Evolutionary conservation across 2,329 filamentous ascomycete species (phyloP).

Genomic region (Trichoderma sp.): DNA sequence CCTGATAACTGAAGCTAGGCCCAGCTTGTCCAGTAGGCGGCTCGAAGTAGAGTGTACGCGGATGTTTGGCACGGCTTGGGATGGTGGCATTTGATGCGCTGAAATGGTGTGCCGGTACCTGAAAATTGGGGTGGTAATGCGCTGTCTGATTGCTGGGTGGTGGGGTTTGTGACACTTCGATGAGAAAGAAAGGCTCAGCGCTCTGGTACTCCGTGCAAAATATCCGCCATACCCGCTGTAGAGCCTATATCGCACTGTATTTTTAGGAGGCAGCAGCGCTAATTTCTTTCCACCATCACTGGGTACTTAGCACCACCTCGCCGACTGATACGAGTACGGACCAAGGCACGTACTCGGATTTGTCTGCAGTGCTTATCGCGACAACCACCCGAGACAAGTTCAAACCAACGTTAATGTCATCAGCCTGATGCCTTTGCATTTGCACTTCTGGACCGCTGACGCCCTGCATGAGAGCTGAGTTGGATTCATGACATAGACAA

Average conservation of each 20-base stretch:
- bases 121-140: background rate
- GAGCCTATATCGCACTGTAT: background rate
- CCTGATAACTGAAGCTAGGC: background rate
- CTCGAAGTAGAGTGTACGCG: background rate
- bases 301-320: background rate
- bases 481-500: background rate
- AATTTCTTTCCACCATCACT: background rate
- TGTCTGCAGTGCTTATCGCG: slow-evolving; percentile 7
- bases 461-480: background rate
- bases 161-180: background rate
- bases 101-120: slow-evolving; percentile 1
- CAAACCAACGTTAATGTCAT: background rate
- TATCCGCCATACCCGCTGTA: rapidly evolving
- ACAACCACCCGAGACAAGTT: background rate
- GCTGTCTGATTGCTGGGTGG: background rate
- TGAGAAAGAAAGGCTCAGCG: background rate
- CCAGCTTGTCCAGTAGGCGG: background rate
- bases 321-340: slow-evolving; percentile 13
- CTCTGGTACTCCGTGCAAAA: background rate
- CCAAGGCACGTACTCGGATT: slow-evolving; percentile 3
- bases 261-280: background rate
- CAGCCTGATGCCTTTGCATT: background rate
- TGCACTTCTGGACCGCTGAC: background rate
- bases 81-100: background rate
- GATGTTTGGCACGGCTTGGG: background rate